Base-by-base conservation (phyloP, 2,329 filamentous ascomycete species). In the Diatrype stigma region DNA sequence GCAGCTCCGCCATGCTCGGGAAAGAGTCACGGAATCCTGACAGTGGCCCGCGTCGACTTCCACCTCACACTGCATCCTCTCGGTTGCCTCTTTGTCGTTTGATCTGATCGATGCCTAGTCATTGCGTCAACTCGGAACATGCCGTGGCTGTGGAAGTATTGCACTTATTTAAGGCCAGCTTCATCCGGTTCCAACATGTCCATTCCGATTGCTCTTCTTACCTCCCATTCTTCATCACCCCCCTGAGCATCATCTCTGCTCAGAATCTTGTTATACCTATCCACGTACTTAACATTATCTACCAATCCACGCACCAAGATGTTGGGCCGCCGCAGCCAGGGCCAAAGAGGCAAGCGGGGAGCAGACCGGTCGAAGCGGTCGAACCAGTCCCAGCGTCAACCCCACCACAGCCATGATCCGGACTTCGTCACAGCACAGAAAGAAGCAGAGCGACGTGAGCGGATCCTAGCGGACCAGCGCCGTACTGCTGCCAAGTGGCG, bases 401-500 rank as follows among this genome's bases (percentile, higher is more conserved):
- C 12, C 14, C 45, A 52, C 48, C 58, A 61, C 19, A 61, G 66
- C n/a, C 53, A 61, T 21, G 66, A 70, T 12, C 54, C 63, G 1
- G 56, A 61, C 17, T 55, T 65, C 47, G 52, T 65, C 34, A 60
- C 64, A 21, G 60, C 68, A 11, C 65, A 67, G 60, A 65, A 64
- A 53, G 67, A 70, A 42, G 66, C 64, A 19, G 63, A 72, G 62
- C 62, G 69, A 14, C 69, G 69, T 6, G 65, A 72, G 50, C 61
- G 63, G 2, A 67, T 71, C 45, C 57, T 71, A 14, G 63, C 68
- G 16, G 65, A 71, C 40, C 64, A 60, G 10, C 67, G 65, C 22
- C 67, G 70, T 32, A 61, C 55, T 11, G 67, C 63, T 12, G 60
- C 69, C 47, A 72, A 72, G 52, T 72, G 69, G 70, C 67, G 68